phyloP scores from a whole-genome alignment of 305 asterid genomes.

The Fraxinus albicans region DNA sequence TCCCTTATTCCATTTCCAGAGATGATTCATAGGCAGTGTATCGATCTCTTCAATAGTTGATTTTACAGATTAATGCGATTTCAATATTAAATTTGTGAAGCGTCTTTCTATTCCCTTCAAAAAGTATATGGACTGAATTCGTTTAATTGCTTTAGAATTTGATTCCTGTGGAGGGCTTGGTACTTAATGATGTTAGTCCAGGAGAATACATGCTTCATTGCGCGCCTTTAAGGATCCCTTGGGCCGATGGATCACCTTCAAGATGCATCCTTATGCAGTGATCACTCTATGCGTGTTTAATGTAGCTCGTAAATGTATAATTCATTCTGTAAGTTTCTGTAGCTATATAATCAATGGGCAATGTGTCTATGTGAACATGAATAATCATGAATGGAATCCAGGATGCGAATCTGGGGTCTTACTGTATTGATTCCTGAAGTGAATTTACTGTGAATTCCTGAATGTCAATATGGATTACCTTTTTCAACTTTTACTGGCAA shows the following conservation, averaged over 20 bases:
- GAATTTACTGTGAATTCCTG: too few relatives aligned
- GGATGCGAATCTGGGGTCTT: not conserved
- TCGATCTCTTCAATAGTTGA: not conserved
- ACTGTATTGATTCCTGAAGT: too few relatives aligned
- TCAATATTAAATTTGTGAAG: not conserved
- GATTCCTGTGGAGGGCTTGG: slow-evolving; percentile 6
- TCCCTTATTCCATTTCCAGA: not conserved
- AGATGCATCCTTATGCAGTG: slow-evolving; percentile 16
- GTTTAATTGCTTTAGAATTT: not conserved
- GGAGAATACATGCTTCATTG: slow-evolving; percentile 10
- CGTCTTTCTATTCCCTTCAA: not conserved
- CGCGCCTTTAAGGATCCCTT: slow-evolving; percentile 8
- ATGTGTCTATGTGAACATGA: not conserved
- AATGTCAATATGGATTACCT: too few relatives aligned
- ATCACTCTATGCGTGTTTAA: not conserved
- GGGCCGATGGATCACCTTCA: slow-evolving; percentile 4
- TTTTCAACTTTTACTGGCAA: not conserved
- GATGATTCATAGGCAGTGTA: not conserved
- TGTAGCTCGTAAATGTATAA: not conserved
- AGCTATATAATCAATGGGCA: not conserved
- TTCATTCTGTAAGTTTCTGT: not conserved
- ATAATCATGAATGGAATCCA: not conserved
- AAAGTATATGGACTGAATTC: not conserved
- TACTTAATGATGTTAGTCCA: not conserved
- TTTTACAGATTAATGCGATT: not conserved